Evolutionary conservation across 2,329 filamentous ascomycete species (phyloP).

Genomic region (Fusarium virguliforme): DNA sequence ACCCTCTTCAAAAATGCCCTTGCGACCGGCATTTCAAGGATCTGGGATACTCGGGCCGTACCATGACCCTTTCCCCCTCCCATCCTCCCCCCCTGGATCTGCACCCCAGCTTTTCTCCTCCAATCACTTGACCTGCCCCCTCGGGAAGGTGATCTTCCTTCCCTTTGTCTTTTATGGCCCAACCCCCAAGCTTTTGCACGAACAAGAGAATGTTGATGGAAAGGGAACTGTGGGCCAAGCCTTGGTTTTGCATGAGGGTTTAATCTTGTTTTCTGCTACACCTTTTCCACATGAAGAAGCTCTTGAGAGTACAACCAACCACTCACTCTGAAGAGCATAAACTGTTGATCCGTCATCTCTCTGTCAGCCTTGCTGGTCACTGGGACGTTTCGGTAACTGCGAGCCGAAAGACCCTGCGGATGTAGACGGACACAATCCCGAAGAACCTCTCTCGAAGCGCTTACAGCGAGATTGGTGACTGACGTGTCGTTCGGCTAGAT

Average conservation of each 20-base stretch:
- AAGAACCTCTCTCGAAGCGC: background rate
- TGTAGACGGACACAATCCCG: constrained; percentile 2
- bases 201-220: constrained; percentile 6
- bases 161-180: background rate
- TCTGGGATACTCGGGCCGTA: constrained; percentile 51
- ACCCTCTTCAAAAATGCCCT: constrained; percentile 6
- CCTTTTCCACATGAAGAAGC: background rate
- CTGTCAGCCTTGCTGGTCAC: constrained; percentile 3
- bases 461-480: background rate
- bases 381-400: background rate
- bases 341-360: constrained; percentile 1
- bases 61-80: constrained; percentile 25
- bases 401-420: constrained; percentile 2
- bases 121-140: constrained; percentile 40
- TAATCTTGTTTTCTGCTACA: constrained; percentile 3
- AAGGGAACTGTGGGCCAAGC: background rate
- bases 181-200: constrained; percentile 21
- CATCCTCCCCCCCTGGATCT: constrained; percentile 29
- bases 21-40: constrained; percentile 38
- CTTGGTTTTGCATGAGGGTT: constrained; percentile 3
- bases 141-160: constrained; percentile 38
- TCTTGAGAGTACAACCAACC: background rate
- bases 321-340: background rate
- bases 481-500: constrained; percentile 4
- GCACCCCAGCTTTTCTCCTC: constrained; percentile 49